Evolutionary conservation across 2,329 filamentous ascomycete species (phyloP).

Genomic region (Exophiala mesophila): DNA sequence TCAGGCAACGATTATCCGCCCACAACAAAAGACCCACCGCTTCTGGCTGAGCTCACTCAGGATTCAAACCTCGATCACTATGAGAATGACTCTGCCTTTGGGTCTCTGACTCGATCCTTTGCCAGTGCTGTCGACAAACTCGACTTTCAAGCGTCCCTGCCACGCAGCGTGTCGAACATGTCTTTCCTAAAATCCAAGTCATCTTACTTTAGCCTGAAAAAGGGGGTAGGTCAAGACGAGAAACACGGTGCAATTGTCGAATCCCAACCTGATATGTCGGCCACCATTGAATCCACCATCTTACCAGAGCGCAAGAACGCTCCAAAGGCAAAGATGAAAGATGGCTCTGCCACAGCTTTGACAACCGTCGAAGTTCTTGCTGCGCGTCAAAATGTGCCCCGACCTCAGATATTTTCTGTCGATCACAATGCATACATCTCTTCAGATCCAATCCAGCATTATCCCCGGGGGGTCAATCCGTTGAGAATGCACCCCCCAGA

Average conservation of each 20-base stretch:
- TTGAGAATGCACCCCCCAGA: conserved; percentile 22
- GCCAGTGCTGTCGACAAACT: conserved; percentile 24
- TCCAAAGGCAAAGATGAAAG: too few species aligned
- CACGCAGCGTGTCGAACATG: conserved; percentile 13
- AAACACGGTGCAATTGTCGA: not conserved
- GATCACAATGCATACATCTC: conserved; percentile 17
- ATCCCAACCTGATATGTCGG: too few species aligned
- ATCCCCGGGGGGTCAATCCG: conserved; percentile 18
- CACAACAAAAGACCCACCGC: conserved; percentile 11
- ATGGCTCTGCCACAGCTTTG: too few species aligned
- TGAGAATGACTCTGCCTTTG: conserved; percentile 19
- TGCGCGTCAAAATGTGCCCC: not conserved
- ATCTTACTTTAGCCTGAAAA: conserved; percentile 15
- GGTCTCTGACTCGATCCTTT: conserved; percentile 23
- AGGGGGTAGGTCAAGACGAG: conserved; percentile 4
- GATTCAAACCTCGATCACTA: conserved; percentile 4
- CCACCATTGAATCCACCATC: too few species aligned
- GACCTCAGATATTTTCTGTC: conserved; percentile 16
- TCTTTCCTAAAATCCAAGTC: conserved; percentile 14
- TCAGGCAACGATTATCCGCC: conserved; percentile 3
- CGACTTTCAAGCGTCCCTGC: conserved; percentile 18
- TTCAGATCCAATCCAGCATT: conserved; percentile 6
- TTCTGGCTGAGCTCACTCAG: conserved; percentile 12
- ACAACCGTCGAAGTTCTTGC: not conserved
- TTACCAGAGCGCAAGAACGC: too few species aligned